Percentiles rank a stretch among this genome's conserved stretches.
Conservation (phyloP, 192 early-diverging fungal genomes). For the Backusella tuberculispora region DNA sequence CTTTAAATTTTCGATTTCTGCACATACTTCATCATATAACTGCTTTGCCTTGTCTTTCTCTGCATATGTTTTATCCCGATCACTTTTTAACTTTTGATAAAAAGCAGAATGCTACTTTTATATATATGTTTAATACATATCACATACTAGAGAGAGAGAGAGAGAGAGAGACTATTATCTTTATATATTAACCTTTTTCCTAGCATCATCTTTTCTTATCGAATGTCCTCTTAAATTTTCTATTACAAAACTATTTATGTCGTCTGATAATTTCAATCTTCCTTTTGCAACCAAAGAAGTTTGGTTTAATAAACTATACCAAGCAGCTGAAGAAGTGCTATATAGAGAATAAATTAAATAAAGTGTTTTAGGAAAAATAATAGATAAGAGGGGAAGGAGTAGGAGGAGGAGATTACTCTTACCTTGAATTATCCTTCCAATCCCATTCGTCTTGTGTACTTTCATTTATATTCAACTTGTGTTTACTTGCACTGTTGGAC, state of each 20-base stretch:
- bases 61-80: conserved; percentile 61
- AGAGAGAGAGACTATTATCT: background rate
- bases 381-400: too few species aligned
- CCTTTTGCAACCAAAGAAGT: conserved; percentile 55
- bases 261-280: conserved; percentile 55
- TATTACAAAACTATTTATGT: conserved; percentile 49
- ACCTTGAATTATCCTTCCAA: conserved; percentile 48
- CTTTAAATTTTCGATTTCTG: conserved; percentile 62
- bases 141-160: background rate
- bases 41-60: conserved; percentile 67
- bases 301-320: conserved; percentile 61
- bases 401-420: conserved; percentile 15
- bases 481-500: conserved; percentile 45
- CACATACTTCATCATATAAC: conserved; percentile 69
- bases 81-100: conserved; percentile 56
- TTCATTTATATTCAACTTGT: background rate
- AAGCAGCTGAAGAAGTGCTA: conserved; percentile 62
- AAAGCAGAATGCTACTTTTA: conserved; percentile 64
- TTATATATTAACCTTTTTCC: conserved; percentile 62
- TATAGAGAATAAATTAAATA: too few species aligned
- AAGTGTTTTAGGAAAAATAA: too few species aligned
- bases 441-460: conserved; percentile 34
- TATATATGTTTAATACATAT: background rate
- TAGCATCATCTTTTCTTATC: conserved; percentile 65
- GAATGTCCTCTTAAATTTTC: conserved; percentile 61